Evolutionary conservation across 768 basidiomycete species (phyloP).

Genomic region (Tubosaeta brunneosetosa): DNA sequence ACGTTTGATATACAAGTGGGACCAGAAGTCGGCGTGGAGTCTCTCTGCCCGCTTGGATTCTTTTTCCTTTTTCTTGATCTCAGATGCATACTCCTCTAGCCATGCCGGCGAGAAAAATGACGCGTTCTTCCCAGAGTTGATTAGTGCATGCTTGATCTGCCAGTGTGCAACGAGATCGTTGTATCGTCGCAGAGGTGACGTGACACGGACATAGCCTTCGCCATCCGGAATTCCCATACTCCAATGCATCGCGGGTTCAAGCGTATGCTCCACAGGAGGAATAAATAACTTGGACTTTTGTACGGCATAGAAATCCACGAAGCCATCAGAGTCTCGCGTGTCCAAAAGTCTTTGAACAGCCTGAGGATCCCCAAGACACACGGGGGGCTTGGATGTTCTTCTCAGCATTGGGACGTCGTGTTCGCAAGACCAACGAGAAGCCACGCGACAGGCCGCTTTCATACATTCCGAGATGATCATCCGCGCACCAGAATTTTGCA

Average conservation of each 20-base stretch:
- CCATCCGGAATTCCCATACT: constrained; percentile 61
- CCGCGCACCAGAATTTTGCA: constrained; percentile 40
- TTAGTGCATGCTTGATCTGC: constrained; percentile 82
- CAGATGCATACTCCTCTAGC: constrained; percentile 40
- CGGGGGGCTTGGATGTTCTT: constrained; percentile 39
- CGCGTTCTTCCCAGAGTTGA: constrained; percentile 32
- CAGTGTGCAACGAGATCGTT: constrained; percentile 81
- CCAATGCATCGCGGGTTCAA: constrained; percentile 62
- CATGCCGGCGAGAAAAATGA: constrained; percentile 44
- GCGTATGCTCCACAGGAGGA: constrained; percentile 39
- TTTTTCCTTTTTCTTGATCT: constrained; percentile 36
- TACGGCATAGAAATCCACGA: constrained; percentile 37
- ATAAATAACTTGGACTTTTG: constrained; percentile 32
- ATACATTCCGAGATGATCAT: constrained; percentile 72
- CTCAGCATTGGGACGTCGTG: constrained; percentile 60
- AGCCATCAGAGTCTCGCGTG: constrained; percentile 42
- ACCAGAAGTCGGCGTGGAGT: constrained; percentile 39
- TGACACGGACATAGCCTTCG: constrained; percentile 79
- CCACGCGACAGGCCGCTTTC: constrained; percentile 72
- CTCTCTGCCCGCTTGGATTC: constrained; percentile 27
- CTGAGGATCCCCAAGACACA: constrained; percentile 26
- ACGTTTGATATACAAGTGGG: constrained; percentile 35
- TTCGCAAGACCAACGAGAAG: constrained; percentile 66
- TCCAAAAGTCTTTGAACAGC: constrained; percentile 44
- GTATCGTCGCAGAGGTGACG: constrained; percentile 86